Evolutionary conservation across 192 early-diverging fungal genomes (phyloP), one percentile per base, ranked within the genome.

Genomic region (Linnemannia exigua): DNA sequence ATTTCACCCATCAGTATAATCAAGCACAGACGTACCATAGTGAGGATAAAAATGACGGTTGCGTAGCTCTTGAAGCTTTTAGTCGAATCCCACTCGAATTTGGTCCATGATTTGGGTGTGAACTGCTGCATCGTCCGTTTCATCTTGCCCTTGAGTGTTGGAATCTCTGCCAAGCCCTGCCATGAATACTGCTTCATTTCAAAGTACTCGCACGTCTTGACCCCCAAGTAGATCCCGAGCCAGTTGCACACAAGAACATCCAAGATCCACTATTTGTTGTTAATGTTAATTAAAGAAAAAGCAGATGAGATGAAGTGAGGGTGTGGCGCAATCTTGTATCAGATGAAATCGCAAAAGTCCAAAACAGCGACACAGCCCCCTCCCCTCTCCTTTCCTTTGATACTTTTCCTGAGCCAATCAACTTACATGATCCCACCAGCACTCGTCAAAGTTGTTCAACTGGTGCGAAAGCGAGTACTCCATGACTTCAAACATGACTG

Each of bases 121-220:
- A 99, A 98, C 88, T 99, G 98, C n/a, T 94, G 93, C 66, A 97
- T 94, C 1, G 95, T 94, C 19, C 98, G 92, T 68, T 94, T 95
- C 35, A 97, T 81, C 88, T 97, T 99, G 46, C 97, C 98, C 76
- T 94, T 91, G 79, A 96, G 88, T 28, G 96, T 92, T 33, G 90
- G 93, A 81, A 99, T 98, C 73, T 97, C 91, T 71, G 92, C 93
- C 76, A 98, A 90, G 20, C 97, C 96, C 86, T 95, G 94, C 96
- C 97, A 99, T 9, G 97, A 97, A 86, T 99, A 99, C 41, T 96
- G 95, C 93, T 97, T 97, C 92, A 98, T 93, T 74, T 96, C 95
- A 86, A 97, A 97, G 87, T 98, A 96, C 88, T 99, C 96, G 88
- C 98, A 99, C n/a, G 95, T 96, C 90, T 99, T 99, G 94, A 98